phyloP scores from a whole-genome alignment of 2,329 filamentous ascomycete genomes.

The Parafenestella ontariensis region DNA sequence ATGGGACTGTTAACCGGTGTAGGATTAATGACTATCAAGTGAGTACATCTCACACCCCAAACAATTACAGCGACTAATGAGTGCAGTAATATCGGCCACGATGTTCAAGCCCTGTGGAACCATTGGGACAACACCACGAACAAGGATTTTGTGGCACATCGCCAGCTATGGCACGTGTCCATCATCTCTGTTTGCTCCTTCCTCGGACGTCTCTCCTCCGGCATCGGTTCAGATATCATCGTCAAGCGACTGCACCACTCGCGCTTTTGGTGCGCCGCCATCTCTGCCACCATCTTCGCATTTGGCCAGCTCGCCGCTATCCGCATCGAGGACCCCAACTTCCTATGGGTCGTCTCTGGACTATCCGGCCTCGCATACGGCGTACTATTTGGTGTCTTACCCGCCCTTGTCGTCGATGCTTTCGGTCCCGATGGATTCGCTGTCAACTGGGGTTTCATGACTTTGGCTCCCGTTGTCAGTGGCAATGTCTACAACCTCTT shows the following conservation, averaged over 20 bases:
- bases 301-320: conserved; percentile 80
- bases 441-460: conserved; percentile 98
- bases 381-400: conserved; percentile 92
- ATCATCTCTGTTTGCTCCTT: conserved; percentile 92
- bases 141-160: conserved; percentile 76
- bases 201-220: conserved; percentile 71
- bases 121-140: conserved; percentile 78
- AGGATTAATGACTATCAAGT: conserved; percentile 99
- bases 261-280: conserved; percentile 88
- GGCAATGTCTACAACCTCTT: conserved; percentile 93
- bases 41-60: conserved; percentile 48
- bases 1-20: conserved; percentile 92
- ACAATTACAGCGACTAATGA: conserved; percentile 18
- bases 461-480: conserved; percentile 82
- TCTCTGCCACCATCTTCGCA: conserved; percentile 79
- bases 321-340: conserved; percentile 76
- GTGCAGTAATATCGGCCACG: conserved; percentile 88
- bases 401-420: conserved; percentile 82
- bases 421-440: conserved; percentile 90
- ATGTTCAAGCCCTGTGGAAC: conserved; percentile 86
- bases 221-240: conserved; percentile 89
- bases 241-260: conserved; percentile 81
- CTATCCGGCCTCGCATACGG: conserved; percentile 91
- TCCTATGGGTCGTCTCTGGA: conserved; percentile 78
- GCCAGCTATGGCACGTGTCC: conserved; percentile 91